A percentile compares a stretch with the other conserved stretches of the same genome.
These are phyloP conservation scores for Carex sylvatica DNA, from an alignment of 202 grass and related monocot genomes.

Conservation along the genomic window DNA sequence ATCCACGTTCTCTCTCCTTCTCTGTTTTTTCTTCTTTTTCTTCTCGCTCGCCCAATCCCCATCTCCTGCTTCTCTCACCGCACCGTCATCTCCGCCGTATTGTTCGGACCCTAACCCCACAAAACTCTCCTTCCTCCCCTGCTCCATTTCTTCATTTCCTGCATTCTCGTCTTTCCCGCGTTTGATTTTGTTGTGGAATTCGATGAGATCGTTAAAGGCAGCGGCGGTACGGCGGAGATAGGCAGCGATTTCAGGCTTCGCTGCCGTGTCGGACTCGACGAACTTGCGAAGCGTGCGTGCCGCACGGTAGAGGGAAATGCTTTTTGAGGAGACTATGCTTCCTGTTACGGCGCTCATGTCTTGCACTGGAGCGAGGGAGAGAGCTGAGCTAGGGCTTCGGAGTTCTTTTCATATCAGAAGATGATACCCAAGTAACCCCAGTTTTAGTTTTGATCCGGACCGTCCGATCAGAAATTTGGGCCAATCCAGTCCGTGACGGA, in stretches of 20 bases:
- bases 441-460: too few relatives aligned
- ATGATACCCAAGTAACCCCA: too few relatives aligned
- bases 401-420: too few relatives aligned
- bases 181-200: constrained; percentile 36
- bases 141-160: constrained; percentile 3
- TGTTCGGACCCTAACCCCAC: constrained; percentile 17
- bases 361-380: constrained; percentile 22
- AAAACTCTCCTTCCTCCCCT: constrained; percentile 19
- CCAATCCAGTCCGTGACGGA: too few relatives aligned
- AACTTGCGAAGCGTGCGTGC: constrained; percentile 34
- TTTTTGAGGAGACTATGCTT: constrained; percentile 61
- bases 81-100: constrained; percentile 21
- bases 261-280: constrained; percentile 46
- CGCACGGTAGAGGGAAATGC: constrained; percentile 48
- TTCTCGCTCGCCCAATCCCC: constrained; percentile 28
- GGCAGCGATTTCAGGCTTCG: constrained; percentile 45
- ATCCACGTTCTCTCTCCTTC: background rate
- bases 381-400: constrained; percentile 33
- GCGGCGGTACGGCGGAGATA: constrained; percentile 35
- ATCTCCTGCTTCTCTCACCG: constrained; percentile 15
- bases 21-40: constrained; percentile 9
- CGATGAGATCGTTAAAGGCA: constrained; percentile 38
- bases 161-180: constrained; percentile 37
- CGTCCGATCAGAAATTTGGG: too few relatives aligned
- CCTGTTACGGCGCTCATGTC: constrained; percentile 40